Base-by-base conservation (phyloP, 805 yeast genomes). In the Candida palmyrensis region DNA sequence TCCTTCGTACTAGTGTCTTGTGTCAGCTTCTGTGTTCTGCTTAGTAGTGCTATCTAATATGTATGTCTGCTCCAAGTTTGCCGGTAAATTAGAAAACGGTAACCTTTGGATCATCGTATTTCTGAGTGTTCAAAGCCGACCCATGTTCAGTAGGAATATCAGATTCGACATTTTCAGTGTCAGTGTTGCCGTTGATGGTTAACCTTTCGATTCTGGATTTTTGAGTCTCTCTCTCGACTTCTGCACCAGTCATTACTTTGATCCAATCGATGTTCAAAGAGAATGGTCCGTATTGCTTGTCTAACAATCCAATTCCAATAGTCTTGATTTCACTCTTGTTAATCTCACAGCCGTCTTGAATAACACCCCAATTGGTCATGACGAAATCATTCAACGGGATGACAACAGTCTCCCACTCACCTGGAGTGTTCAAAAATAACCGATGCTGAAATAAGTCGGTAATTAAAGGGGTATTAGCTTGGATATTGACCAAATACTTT, bases 391-490 rank as follows among this genome's bases (percentile, higher is more conserved):
- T 73, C 32, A 86, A 62, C 28, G 92, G 87, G 21, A 86, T 77
- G 18, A 80, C 74, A 10, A 85, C 87, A 2, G 87, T 81, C 51
- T 86, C 92, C 95, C 95, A 85, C 40, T 76, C 67, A 2, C 87
- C 85, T 4, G 85, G 86, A 25, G 66, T 72, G 43, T 76, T 74
- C 42, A 82, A 59, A 46, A 83, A 86, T 41, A 86, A 62, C 15
- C 95, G 59, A 55, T 86, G 95, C 57, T 86, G 95, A 57, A 77
- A 86, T 41, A 86, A 61, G 55, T 86, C 95, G 2, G 90, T 81
- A 6, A 77, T 71, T 39, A 82, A 71, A 20, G 89, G 81, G 2
- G 87, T 76, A 48, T 84, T 86, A 9, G 90, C 80, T 59, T 86
- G 95, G 32, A 86, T 69, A 48, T 86, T 86, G 27, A 86, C 79